These are phyloP conservation scores for Xenoacremonium recifei DNA, from an alignment of 2,329 filamentous ascomycete genomes.

Conservation along the genomic window DNA sequence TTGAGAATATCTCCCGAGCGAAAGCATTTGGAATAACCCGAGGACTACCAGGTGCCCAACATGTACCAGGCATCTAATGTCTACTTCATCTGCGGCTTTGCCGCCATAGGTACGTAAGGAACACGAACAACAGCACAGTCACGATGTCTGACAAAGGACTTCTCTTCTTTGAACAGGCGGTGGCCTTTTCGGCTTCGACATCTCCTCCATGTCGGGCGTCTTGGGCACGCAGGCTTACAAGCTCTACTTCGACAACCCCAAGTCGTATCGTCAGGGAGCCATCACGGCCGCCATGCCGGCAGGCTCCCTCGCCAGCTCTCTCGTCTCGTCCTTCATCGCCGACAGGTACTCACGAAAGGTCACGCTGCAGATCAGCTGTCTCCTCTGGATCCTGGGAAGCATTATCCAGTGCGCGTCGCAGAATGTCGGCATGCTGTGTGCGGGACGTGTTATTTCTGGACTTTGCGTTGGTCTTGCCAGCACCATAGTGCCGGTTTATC, in stretches of 20 bases:
- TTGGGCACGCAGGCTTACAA: constrained; percentile 68
- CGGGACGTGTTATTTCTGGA: constrained; percentile 69
- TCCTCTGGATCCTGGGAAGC: constrained; percentile 51
- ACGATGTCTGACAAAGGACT: constrained; percentile 1
- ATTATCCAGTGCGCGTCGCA: constrained; percentile 61
- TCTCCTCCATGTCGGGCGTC: constrained; percentile 69
- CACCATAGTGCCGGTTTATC: constrained; percentile 68
- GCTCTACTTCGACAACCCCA: constrained; percentile 66
- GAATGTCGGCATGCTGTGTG: constrained; percentile 69
- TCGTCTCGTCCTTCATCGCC: constrained; percentile 49
- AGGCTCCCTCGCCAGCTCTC: constrained; percentile 63
- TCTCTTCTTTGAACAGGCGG: no score
- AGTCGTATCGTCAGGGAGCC: constrained; percentile 60
- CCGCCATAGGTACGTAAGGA: constrained; percentile 60
- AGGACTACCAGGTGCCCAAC: no score
- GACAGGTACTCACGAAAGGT: constrained; percentile 49
- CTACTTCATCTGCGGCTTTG: constrained; percentile 61
- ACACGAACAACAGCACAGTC: no score
- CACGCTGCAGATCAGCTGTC: constrained; percentile 47
- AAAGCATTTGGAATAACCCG: background rate
- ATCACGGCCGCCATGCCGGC: constrained; percentile 75
- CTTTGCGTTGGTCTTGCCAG: constrained; percentile 73
- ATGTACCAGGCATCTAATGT: constrained; percentile 50
- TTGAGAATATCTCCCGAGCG: no score
- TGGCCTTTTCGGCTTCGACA: constrained; percentile 76